Conservation (phyloP, 2,329 filamentous ascomycete species). For the Ceratocystis papillata region DNA sequence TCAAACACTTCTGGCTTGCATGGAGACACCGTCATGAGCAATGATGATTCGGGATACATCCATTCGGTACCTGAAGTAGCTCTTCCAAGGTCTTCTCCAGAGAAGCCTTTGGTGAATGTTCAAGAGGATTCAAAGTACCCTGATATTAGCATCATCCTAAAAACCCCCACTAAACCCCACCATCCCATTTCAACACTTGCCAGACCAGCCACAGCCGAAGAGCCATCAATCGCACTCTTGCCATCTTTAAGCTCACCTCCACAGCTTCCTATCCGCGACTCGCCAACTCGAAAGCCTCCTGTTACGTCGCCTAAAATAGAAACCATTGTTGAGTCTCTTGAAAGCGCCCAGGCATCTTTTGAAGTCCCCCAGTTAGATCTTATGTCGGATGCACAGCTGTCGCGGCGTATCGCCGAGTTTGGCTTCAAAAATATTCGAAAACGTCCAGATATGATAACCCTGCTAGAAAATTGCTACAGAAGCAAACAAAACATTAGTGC, state of each 20-base stretch:
- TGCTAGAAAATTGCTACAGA: slow-evolving; percentile 61
- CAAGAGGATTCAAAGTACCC: slow-evolving; percentile 16
- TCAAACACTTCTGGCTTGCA: not conserved
- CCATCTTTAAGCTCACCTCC: slow-evolving; percentile 9
- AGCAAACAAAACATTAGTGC: slow-evolving; percentile 38
- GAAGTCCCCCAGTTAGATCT: slow-evolving; percentile 46
- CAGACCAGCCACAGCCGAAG: not conserved
- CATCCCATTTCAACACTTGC: not conserved
- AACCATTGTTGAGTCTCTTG: slow-evolving; percentile 8
- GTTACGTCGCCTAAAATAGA: not conserved
- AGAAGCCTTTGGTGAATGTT: not conserved
- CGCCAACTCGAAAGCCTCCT: slow-evolving; percentile 11
- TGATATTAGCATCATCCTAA: slow-evolving; percentile 11
- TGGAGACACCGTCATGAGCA: not conserved
- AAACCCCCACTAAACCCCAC: not conserved
- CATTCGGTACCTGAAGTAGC: not conserved
- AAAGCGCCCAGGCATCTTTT: not conserved
- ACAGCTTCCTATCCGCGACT: slow-evolving; percentile 18
- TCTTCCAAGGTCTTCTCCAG: not conserved
- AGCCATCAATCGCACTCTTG: not conserved
- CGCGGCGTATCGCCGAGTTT: slow-evolving; percentile 50
- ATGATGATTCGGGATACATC: not conserved
- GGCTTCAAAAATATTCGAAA: slow-evolving; percentile 64
- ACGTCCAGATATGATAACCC: slow-evolving; percentile 56
- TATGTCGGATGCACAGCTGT: slow-evolving; percentile 52